Evolutionary conservation across 768 basidiomycete species (phyloP).

Genomic region (Phylloporus sp.): DNA sequence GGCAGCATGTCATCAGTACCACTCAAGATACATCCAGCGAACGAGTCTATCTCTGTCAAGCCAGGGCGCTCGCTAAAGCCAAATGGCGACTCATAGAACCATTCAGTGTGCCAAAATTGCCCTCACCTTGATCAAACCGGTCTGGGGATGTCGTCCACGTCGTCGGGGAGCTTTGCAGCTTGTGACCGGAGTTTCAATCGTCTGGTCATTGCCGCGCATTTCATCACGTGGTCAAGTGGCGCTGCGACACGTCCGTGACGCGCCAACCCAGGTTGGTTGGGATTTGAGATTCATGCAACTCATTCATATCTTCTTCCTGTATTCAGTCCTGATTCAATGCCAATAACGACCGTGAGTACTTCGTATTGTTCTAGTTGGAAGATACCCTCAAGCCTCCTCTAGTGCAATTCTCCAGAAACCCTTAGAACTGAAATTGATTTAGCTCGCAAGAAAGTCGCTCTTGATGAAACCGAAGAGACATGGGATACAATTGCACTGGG

Average conservation of each 20-base stretch:
- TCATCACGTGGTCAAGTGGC: conserved; percentile 25
- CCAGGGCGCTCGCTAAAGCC: not conserved
- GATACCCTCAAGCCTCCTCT: not conserved
- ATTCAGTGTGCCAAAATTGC: not conserved
- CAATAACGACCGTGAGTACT: conserved; percentile 26
- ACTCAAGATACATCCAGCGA: conserved; percentile 21
- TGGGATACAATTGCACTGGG: conserved; percentile 67
- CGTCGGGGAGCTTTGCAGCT: conserved; percentile 3
- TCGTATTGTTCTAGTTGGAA: not conserved
- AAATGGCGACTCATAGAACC: not conserved
- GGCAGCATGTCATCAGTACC: conserved; percentile 12
- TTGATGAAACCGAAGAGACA: conserved; percentile 71
- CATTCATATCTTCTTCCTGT: not conserved
- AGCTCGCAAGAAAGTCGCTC: conserved; percentile 38
- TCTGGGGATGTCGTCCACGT: conserved; percentile 19
- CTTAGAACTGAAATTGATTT: conserved; percentile 41
- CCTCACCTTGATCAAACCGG: conserved; percentile 26
- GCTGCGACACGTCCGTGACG: conserved; percentile 19
- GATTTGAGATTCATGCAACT: conserved; percentile 18
- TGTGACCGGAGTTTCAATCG: conserved; percentile 24
- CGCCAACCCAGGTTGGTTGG: conserved; percentile 10
- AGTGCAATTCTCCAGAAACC: conserved; percentile 33
- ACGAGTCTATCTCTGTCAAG: not conserved
- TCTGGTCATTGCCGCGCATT: conserved; percentile 17
- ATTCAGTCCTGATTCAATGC: conserved; percentile 17